Evolutionary conservation across 2,329 filamentous ascomycete genomes (phyloP).

Genomic region (Microcera coccophila): DNA sequence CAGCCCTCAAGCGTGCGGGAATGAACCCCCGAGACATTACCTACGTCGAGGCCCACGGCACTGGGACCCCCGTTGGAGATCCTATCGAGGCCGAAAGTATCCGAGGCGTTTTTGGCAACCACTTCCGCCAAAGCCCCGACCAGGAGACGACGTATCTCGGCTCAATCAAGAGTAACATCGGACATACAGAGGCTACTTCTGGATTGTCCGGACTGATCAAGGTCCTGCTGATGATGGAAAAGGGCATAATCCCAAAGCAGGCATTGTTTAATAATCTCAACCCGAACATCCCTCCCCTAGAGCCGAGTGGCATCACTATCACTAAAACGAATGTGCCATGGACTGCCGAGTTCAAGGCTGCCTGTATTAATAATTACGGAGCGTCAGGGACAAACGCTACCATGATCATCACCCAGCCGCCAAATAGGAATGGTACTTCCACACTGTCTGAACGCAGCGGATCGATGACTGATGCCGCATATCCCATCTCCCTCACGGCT

Average conservation of each 20-base stretch:
- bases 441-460: too few relatives aligned
- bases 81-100: conserved; percentile 77
- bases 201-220: conserved; percentile 58
- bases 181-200: conserved; percentile 59
- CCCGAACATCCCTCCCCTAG: too few relatives aligned
- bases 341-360: too few relatives aligned
- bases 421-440: too few relatives aligned
- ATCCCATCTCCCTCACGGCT: too few relatives aligned
- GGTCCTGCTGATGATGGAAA: conserved; percentile 34
- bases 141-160: conserved; percentile 39
- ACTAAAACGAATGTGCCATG: too few relatives aligned
- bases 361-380: too few relatives aligned
- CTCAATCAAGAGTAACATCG: conserved; percentile 61
- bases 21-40: conserved; percentile 33
- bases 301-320: too few relatives aligned
- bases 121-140: neutral
- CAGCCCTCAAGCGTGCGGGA: conserved; percentile 4
- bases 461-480: too few relatives aligned
- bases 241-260: conserved; percentile 35
- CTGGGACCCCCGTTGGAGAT: conserved; percentile 80
- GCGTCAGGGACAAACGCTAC: too few relatives aligned
- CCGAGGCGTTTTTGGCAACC: conserved; percentile 46
- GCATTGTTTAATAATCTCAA: too few relatives aligned
- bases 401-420: too few relatives aligned
- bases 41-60: conserved; percentile 87